Conservation (phyloP, 1,284 basidiomycete species). For the Coniophora puteana region DNA sequence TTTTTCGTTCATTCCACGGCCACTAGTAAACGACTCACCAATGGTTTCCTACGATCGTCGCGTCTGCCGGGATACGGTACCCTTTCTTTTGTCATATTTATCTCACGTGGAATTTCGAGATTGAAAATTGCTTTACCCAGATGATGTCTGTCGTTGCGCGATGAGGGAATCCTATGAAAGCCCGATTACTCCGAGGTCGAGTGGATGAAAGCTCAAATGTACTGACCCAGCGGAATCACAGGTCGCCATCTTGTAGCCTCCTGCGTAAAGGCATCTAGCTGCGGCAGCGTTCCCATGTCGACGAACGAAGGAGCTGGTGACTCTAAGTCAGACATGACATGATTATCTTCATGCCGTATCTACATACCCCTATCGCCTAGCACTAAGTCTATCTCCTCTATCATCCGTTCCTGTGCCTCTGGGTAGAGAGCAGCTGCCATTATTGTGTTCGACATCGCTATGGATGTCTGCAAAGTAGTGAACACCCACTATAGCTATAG, state of each 20-base stretch:
- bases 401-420: conserved; percentile 49
- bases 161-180: conserved; percentile 44
- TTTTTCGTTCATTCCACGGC: background rate
- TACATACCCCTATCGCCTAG: conserved; percentile 51
- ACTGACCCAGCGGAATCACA: conserved; percentile 44
- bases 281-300: conserved; percentile 48
- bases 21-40: conserved; percentile 34
- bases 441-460: conserved; percentile 50
- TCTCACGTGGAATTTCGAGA: conserved; percentile 2
- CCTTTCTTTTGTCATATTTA: conserved; percentile 38
- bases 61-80: conserved; percentile 55
- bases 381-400: conserved; percentile 56
- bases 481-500: background rate
- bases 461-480: conserved; percentile 36
- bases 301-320: conserved; percentile 43
- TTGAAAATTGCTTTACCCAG: conserved; percentile 27
- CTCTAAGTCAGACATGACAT: background rate
- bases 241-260: conserved; percentile 67
- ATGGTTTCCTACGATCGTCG: conserved; percentile 55
- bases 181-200: background rate
- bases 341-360: background rate
- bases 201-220: background rate
- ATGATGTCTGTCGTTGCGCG: conserved; percentile 56
- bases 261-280: conserved; percentile 57
- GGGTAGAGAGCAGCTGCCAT: conserved; percentile 66